Percentiles rank a stretch among this genome's conserved stretches.
Conservation (phyloP, 2,329 filamentous ascomycete species). For the Aschersonia sp. region DNA sequence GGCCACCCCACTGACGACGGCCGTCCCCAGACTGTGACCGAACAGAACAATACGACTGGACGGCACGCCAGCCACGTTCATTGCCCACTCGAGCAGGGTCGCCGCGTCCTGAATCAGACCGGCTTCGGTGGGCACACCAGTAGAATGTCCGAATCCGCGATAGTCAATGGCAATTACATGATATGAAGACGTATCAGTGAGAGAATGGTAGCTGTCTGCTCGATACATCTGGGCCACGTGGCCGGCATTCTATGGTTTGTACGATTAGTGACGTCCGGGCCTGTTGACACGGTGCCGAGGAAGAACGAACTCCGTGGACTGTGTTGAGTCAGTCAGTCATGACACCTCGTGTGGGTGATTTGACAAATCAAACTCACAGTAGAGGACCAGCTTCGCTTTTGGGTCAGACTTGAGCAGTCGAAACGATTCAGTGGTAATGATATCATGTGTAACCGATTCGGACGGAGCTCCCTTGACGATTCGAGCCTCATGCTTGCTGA, state of each 20-base stretch:
- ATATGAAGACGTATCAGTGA: constrained; percentile 58
- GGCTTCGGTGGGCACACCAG: constrained; percentile 63
- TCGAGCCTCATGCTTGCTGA: constrained; percentile 53
- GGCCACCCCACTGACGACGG: constrained; percentile 60
- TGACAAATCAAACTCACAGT: constrained; percentile 30
- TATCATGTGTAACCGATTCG: constrained; percentile 27
- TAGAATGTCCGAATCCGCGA: constrained; percentile 72
- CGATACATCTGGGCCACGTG: constrained; percentile 69
- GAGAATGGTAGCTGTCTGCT: constrained; percentile 60
- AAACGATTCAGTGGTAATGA: constrained; percentile 44
- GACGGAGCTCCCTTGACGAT: constrained; percentile 39
- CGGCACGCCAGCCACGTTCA: constrained; percentile 48
- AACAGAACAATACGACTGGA: constrained; percentile 63
- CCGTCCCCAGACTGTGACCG: constrained; percentile 81
- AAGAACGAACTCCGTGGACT: constrained; percentile 47
- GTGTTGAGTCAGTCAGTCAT: background rate
- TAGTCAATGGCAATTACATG: constrained; percentile 88
- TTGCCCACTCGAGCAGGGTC: constrained; percentile 57
- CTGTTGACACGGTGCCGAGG: background rate
- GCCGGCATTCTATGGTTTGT: constrained; percentile 54
- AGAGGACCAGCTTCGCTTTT: constrained; percentile 46
- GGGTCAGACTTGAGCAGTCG: constrained; percentile 48
- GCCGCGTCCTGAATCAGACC: constrained; percentile 71
- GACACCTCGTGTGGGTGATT: background rate
- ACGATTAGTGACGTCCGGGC: constrained; percentile 2